Percentiles rank a stretch among this genome's conserved stretches.
Conservation (phyloP, 495 filamentous ascomycete genomes). For the Evansstolkia leycettana region DNA sequence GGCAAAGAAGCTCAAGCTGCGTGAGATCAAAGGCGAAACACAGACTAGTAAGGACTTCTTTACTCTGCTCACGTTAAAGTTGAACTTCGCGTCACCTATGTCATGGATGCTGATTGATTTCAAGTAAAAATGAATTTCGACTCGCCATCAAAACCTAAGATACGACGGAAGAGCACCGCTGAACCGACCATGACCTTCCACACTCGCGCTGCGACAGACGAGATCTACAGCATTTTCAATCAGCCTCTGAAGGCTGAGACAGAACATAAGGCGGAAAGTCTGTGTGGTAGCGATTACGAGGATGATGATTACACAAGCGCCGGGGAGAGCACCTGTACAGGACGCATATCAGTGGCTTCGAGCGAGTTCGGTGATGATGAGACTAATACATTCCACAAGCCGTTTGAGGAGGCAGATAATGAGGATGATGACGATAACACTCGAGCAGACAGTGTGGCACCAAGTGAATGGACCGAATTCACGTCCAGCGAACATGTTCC, state of each 20-base stretch:
- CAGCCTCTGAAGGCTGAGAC: conserved; percentile 59
- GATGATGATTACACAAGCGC: conserved; percentile 71
- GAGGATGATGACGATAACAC: conserved; percentile 34
- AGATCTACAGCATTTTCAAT: conserved; percentile 95
- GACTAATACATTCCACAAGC: conserved; percentile 30
- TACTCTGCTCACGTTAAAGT: neutral
- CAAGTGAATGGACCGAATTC: conserved; percentile 79
- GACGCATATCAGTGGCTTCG: conserved; percentile 45
- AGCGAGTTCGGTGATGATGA: conserved; percentile 58
- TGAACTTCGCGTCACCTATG: too few species aligned
- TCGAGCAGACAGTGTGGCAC: conserved; percentile 41
- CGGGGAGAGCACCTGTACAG: conserved; percentile 71
- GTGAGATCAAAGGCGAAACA: conserved; percentile 64
- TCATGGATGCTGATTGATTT: conserved; percentile 4
- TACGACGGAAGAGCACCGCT: conserved; percentile 57
- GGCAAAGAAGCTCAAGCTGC: conserved; percentile 56
- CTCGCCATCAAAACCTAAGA: conserved; percentile 68
- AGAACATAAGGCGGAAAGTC: conserved; percentile 28
- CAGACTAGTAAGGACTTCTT: conserved; percentile 56
- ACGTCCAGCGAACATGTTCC: conserved; percentile 49
- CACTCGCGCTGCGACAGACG: conserved; percentile 87
- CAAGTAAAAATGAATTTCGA: conserved; percentile 85
- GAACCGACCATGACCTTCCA: conserved; percentile 97
- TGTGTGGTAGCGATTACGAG: conserved; percentile 45
- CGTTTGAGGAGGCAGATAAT: conserved; percentile 25